Base-by-base conservation (phyloP, 1,284 basidiomycete genomes). In the Ustilago xerochloae region DNA sequence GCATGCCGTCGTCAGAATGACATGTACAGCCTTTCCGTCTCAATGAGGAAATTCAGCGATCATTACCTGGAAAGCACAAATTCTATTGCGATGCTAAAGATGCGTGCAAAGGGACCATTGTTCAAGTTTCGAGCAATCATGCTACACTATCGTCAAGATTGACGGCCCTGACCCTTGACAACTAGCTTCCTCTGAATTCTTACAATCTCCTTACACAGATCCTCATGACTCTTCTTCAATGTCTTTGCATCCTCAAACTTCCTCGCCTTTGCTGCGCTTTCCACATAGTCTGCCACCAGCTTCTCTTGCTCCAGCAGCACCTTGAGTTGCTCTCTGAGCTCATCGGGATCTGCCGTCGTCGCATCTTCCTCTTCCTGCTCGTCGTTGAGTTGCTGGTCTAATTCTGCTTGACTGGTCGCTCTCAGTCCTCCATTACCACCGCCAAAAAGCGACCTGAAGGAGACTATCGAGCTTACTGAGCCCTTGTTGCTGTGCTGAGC, bases 181-280 rank as follows among this genome's bases (percentile, higher is more conserved):
- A 69, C 72, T 6, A 75, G 36, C 49, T 49, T 38, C 47, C 50
- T 39, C 57, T 74, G 76, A 35, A 78, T 38, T 33, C 73, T 54
- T 5, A 64, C 38, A 18, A 83, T 79, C 64, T 82, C 82, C 33
- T 50, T 59, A 16, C 74, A 74, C 41, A 84, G 32, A 32, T 84
- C 82, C 10, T 79, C 75, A 32, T 72, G 72, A 45, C 74, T 83
- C 56, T 50, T 59, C 47, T 75, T 75, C 39, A 84, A 59, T 46
- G 64, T 73, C 38, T 61, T 57, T 30, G 78, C 77, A 35, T 84
- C 82, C 24, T 82, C 78, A 20, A 83, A 75, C 54, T 83, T 81
- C 13, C 82, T 58, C 18, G 69, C 64, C 36, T 70, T 77, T 18
- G 69, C 61, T 1, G 82, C 82, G 5, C 68, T 63, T 29, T 67